Conservation (phyloP, 345 rosid species). For the Microcos paniculata region DNA sequence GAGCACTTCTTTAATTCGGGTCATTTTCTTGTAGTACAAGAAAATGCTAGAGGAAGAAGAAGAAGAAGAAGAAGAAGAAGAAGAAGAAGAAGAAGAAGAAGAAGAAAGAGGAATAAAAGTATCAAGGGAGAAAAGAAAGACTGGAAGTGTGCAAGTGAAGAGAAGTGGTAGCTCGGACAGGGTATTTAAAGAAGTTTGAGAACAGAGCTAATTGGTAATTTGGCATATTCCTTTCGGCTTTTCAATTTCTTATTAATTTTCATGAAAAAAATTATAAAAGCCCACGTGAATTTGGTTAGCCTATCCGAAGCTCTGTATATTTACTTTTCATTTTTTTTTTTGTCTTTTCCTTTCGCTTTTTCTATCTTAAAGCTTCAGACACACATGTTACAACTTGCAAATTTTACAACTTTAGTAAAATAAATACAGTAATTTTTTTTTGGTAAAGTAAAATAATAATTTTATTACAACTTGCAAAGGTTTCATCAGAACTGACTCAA, state of each 20-base stretch:
- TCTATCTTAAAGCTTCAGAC: not conserved
- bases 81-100: not conserved
- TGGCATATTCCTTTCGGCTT: not conserved
- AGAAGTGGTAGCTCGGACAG: not conserved
- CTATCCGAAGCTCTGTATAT: not conserved
- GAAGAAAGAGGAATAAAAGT: too few relatives aligned
- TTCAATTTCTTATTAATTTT: not conserved
- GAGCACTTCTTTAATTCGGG: constrained; percentile 21
- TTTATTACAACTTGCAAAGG: not conserved
- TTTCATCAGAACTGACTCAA: not conserved
- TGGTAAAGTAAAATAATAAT: too few relatives aligned
- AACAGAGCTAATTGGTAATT: not conserved
- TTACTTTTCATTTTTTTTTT: too few relatives aligned
- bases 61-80: not conserved
- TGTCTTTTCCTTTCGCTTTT: too few relatives aligned
- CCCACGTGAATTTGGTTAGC: not conserved
- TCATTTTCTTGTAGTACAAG: constrained; percentile 13
- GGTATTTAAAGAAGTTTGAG: not conserved
- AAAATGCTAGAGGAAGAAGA: not conserved
- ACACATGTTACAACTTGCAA: not conserved
- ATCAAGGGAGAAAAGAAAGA: not conserved
- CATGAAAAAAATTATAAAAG: not conserved
- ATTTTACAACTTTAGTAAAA: too few relatives aligned
- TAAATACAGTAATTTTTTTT: too few relatives aligned
- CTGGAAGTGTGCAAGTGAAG: not conserved